Evolutionary conservation across 2,329 filamentous ascomycete genomes (phyloP), one percentile per base, ranked within the genome.

Genomic region (Cadophora luteo-olivacea): DNA sequence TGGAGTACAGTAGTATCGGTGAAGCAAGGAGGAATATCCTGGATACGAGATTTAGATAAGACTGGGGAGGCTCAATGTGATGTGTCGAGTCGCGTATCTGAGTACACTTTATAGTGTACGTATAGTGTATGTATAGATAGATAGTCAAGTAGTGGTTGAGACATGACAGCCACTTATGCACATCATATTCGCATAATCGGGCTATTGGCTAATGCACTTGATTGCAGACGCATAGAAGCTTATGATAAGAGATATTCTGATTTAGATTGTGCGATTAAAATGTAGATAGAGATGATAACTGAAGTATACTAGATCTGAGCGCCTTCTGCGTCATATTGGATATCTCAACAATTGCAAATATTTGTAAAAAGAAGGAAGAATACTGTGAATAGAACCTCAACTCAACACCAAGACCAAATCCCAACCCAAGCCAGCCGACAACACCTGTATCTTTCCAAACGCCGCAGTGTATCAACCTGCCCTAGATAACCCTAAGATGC

Each of bases 401-500:
- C 11, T 22, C 32, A 61, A 12, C 8, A 14, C 9, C 38, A 29
- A 25, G n/a, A 29, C 12, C 38, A 4, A 55, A 33, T 8, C 49
- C 29, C 11, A 52, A 41, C 45, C 61, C 48, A 64, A 54, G 8
- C 22, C 49, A 33, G 45, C 22, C 41, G 25, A 51, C 11, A 11
- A 22, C n/a, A 22, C 19, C 60, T 49, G 48, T 62, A 22, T 32
- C 8, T 38, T n/a, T 11, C 60, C 25, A 32, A 62, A 11, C 41
- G 60, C 48, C 60, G 60, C 32, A 62, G 41, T 49, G 22, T 36
- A 52, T 52, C 41, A 62, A 62, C n/a, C 61, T 55, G 36, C 62
- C 62, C 62, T 64, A 58, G 51, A 58, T 45, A 65, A 58, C 51
- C 25, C 29, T 36, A 58, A 58, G 11, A 65, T 65, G 63, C 61